These are phyloP conservation scores for Heracleum sosnowskyi DNA, from an alignment of 129 eudicot genomes.

Conservation along the genomic window DNA sequence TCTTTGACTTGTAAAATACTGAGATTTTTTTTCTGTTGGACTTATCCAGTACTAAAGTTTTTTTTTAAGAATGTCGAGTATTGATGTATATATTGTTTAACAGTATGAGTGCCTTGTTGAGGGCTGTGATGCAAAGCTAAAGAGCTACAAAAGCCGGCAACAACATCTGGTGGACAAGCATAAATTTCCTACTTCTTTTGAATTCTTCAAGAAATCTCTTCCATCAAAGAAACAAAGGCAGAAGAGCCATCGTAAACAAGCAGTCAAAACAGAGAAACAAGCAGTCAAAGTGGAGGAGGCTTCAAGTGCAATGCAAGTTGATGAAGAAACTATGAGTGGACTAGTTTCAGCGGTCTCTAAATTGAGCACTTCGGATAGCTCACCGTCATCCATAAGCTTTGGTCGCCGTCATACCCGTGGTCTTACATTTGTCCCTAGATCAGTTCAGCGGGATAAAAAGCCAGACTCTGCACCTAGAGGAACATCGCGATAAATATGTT, in stretches of 20 bases:
- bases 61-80: not conserved
- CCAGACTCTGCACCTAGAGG: slow-evolving; percentile 17
- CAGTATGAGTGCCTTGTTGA: slow-evolving; percentile 98
- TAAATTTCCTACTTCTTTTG: slow-evolving; percentile 71
- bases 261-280: slow-evolving; percentile 34
- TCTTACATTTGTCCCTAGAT: slow-evolving; percentile 70
- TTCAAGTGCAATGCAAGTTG: slow-evolving; percentile 69
- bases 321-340: slow-evolving; percentile 54
- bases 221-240: slow-evolving; percentile 70
- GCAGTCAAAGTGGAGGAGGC: slow-evolving; percentile 22
- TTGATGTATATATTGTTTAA: slow-evolving; percentile 13
- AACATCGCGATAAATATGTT: not conserved
- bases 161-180: slow-evolving; percentile 93
- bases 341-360: slow-evolving; percentile 76
- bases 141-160: slow-evolving; percentile 86
- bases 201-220: slow-evolving; percentile 63
- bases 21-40: not conserved
- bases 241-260: slow-evolving; percentile 50
- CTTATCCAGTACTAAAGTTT: not conserved
- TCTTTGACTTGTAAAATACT: not conserved
- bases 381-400: slow-evolving; percentile 74
- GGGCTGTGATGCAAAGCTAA: slow-evolving; percentile 71
- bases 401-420: slow-evolving; percentile 80
- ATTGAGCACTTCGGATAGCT: slow-evolving; percentile 58
- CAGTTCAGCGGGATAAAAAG: slow-evolving; percentile 49